Base-by-base conservation (phyloP, 306 rosid genomes). In the Cucurbita argyrosperma region DNA sequence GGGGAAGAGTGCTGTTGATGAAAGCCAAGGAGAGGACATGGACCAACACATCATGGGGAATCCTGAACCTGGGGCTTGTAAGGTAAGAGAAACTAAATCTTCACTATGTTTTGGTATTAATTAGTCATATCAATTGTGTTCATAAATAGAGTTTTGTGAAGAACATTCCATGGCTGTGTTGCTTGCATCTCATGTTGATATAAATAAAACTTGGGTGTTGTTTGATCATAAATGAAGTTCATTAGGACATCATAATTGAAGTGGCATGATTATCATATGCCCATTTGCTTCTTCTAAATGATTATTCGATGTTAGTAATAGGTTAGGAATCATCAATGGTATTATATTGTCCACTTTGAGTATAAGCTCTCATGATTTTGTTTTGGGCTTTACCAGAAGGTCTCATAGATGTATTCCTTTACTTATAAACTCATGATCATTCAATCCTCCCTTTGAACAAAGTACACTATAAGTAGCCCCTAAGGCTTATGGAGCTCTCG, bases 21-120 rank as follows among this genome's bases (percentile, higher is more conserved):
- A 94, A 89, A 74, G 88, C 97, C 6, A 84, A 81, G 73, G 94
- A 94, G 42, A 90, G 84, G 61, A 82, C 90, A 38, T 90, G 98
- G 97, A 89, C 97, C 5, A 61, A 82, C 4, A 82, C 68, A 61
- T 80, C 97, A 54, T 90, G 92, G 92, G 97, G 92, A 0, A 82
- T 94, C 76, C 88, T 89, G 84, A 89, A 87, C 66, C 77, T 94
- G 83, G 97, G 97, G 40, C 92, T 94, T 69, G 97, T 94, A 0
- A 79, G 56, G 83, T 92, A 82, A 40, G 18, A 40, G 30, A 38
- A 62, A 37, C 19, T 58, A 4, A 60, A 13, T 35, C 19, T 12
- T 59, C 42, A 30, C 65, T 26, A 3, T 26, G 0, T 59, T 58
- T 13, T 30, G 11, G 4, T n/a, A 4, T 53, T 30, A 30, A 30